These are phyloP conservation scores for Silene noctiflora DNA, from an alignment of 179 eudicot genomes.

Conservation along the genomic window DNA sequence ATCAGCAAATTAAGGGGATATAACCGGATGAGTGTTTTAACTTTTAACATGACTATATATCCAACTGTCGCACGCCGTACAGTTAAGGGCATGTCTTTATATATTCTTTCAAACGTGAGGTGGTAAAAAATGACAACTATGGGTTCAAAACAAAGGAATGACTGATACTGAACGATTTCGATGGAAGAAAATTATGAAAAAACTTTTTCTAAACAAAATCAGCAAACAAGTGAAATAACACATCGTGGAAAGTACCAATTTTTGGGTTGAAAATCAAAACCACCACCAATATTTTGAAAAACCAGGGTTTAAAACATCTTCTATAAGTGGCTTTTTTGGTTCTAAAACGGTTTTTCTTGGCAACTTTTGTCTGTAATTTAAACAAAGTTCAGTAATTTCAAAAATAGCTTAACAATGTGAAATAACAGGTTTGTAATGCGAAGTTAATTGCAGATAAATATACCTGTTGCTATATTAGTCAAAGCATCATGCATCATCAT, in stretches of 20 bases:
- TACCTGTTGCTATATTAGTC: constrained; percentile 53
- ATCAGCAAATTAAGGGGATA: not conserved
- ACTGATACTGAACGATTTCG: not conserved
- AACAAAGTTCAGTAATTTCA: too few relatives aligned
- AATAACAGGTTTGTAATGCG: not conserved
- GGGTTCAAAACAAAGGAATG: not conserved
- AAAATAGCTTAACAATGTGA: not conserved
- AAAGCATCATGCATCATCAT: constrained; percentile 70
- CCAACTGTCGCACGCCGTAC: not conserved
- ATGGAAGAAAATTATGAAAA: too few relatives aligned
- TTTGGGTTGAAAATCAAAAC: too few relatives aligned
- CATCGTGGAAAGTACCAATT: too few relatives aligned
- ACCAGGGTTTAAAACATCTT: too few relatives aligned
- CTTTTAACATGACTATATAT: not conserved
- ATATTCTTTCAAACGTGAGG: not conserved
- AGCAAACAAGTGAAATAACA: too few relatives aligned
- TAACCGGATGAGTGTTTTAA: not conserved
- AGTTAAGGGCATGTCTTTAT: not conserved
- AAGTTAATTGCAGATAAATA: constrained; percentile 11
- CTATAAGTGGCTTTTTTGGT: too few relatives aligned
- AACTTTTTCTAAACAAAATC: too few relatives aligned
- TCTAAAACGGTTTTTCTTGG: too few relatives aligned
- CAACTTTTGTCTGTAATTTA: too few relatives aligned
- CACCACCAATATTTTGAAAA: too few relatives aligned
- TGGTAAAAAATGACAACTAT: not conserved